Evolutionary conservation across 768 basidiomycete species (phyloP).

Genomic region (Podaxis pistillaris): DNA sequence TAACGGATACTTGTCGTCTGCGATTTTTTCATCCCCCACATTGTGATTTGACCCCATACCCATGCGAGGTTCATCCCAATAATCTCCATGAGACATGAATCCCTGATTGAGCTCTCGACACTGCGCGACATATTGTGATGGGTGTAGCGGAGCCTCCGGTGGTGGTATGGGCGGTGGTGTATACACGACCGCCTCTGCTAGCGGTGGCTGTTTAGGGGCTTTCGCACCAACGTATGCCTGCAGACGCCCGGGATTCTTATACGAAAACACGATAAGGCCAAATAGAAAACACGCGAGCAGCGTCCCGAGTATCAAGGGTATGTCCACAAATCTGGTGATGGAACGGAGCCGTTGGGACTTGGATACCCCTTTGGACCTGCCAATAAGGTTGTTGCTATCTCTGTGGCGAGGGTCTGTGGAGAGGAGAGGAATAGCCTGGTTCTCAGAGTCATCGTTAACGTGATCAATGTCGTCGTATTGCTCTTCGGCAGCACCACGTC

Average conservation of each 20-base stretch:
- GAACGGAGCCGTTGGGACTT: slow-evolving; percentile 5
- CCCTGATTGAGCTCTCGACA: slow-evolving; percentile 50
- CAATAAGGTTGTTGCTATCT: slow-evolving; percentile 18
- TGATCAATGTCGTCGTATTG: slow-evolving; percentile 43
- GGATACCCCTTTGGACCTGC: slow-evolving; percentile 2
- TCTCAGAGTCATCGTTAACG: slow-evolving; percentile 34
- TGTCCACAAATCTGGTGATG: not conserved
- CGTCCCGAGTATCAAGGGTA: slow-evolving; percentile 11
- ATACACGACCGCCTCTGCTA: slow-evolving; percentile 13
- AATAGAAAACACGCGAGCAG: slow-evolving; percentile 32
- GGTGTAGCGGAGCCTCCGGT: slow-evolving; percentile 55
- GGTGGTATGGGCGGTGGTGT: slow-evolving; percentile 39
- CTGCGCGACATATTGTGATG: slow-evolving; percentile 53
- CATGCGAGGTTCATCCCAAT: slow-evolving; percentile 44
- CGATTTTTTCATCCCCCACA: slow-evolving; percentile 21
- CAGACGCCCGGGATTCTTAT: slow-evolving; percentile 45
- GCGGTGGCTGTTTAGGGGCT: slow-evolving; percentile 15
- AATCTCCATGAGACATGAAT: slow-evolving; percentile 47
- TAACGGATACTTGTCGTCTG: not conserved
- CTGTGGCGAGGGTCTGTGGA: slow-evolving; percentile 32
- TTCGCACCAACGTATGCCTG: slow-evolving; percentile 42
- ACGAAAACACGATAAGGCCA: slow-evolving; percentile 48
- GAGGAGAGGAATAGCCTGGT: slow-evolving; percentile 48
- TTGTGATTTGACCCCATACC: slow-evolving; percentile 37
- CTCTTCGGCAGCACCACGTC: slow-evolving; percentile 51